A percentile compares a stretch with the other conserved stretches of the same genome.
phyloP scores from a whole-genome alignment of 371 early-diverging fungal genomes.

The Lichtheimia ramosa region DNA sequence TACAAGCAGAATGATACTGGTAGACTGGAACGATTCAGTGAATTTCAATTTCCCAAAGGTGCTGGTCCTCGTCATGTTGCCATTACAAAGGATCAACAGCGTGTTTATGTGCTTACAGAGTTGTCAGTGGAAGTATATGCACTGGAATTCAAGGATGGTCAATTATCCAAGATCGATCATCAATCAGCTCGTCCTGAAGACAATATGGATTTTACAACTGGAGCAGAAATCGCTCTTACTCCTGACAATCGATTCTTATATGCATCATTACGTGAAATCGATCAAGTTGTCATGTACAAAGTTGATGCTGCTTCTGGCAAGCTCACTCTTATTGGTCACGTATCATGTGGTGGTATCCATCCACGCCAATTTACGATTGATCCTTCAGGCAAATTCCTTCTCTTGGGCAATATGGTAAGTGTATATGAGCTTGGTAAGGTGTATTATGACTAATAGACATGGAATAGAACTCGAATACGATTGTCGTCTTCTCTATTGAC shows the following conservation, averaged over 20 bases:
- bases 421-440: background rate
- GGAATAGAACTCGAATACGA: slow-evolving; percentile 34
- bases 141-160: slow-evolving; percentile 34
- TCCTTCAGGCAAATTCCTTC: slow-evolving; percentile 37
- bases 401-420: slow-evolving; percentile 43
- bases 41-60: slow-evolving; percentile 35
- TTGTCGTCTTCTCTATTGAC: slow-evolving; percentile 39
- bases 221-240: slow-evolving; percentile 41
- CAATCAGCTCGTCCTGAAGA: slow-evolving; percentile 28
- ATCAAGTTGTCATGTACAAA: slow-evolving; percentile 31
- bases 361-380: slow-evolving; percentile 47
- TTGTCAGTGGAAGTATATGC: slow-evolving; percentile 34
- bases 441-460: background rate
- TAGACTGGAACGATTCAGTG: slow-evolving; percentile 4
- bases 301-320: slow-evolving; percentile 37
- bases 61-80: slow-evolving; percentile 47
- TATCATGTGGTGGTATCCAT: slow-evolving; percentile 32
- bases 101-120: slow-evolving; percentile 39
- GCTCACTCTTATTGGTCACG: slow-evolving; percentile 26
- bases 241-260: slow-evolving; percentile 40
- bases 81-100: slow-evolving; percentile 27
- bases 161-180: slow-evolving; percentile 31
- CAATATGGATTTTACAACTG: slow-evolving; percentile 20
- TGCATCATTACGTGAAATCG: slow-evolving; percentile 41
- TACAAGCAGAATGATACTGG: slow-evolving; percentile 16